Evolutionary conservation across 2,329 filamentous ascomycete species (phyloP).

Genomic region (Leptographium wingfieldii): DNA sequence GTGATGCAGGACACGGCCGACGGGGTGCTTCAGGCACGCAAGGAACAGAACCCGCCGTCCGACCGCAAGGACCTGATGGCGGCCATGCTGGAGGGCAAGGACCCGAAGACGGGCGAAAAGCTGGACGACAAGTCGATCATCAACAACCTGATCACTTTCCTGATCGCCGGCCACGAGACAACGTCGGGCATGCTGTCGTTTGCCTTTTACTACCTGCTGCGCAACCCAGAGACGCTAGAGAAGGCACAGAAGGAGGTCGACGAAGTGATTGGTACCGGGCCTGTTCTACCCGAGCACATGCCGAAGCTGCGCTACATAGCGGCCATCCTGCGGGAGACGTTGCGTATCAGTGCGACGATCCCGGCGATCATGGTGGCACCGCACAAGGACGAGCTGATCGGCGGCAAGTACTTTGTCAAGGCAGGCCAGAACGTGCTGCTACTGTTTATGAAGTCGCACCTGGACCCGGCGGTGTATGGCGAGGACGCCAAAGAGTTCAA

Average conservation of each 20-base stretch:
- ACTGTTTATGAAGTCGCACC: slow-evolving; percentile 41
- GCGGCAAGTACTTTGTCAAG: slow-evolving; percentile 47
- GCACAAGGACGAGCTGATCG: slow-evolving; percentile 39
- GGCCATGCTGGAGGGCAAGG: slow-evolving; percentile 55
- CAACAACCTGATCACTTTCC: slow-evolving; percentile 60
- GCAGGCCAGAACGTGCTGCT: slow-evolving; percentile 36
- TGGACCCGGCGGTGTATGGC: slow-evolving; percentile 52
- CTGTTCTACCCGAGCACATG: slow-evolving; percentile 48
- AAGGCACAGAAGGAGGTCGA: slow-evolving; percentile 59
- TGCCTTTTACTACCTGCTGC: slow-evolving; percentile 50
- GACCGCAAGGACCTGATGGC: slow-evolving; percentile 55
- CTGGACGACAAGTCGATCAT: slow-evolving; percentile 50
- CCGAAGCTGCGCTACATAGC: slow-evolving; percentile 52
- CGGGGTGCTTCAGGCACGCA: slow-evolving; percentile 48
- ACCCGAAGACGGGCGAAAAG: slow-evolving; percentile 54
- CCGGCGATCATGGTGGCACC: slow-evolving; percentile 42
- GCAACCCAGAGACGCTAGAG: slow-evolving; percentile 44
- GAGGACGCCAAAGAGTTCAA: slow-evolving; percentile 52
- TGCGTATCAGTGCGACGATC: slow-evolving; percentile 50
- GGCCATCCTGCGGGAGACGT: slow-evolving; percentile 52
- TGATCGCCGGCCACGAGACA: slow-evolving; percentile 61
- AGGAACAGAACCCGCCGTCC: slow-evolving; percentile 30
- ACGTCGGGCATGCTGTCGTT: slow-evolving; percentile 56
- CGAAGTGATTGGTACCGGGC: slow-evolving; percentile 43
- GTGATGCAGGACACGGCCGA: slow-evolving; percentile 41